Percentiles rank a stretch among this genome's conserved stretches.
These are phyloP conservation scores for Miamiensis avidus DNA, from an alignment of 169 alveolate genomes.

Conservation along the genomic window DNA sequence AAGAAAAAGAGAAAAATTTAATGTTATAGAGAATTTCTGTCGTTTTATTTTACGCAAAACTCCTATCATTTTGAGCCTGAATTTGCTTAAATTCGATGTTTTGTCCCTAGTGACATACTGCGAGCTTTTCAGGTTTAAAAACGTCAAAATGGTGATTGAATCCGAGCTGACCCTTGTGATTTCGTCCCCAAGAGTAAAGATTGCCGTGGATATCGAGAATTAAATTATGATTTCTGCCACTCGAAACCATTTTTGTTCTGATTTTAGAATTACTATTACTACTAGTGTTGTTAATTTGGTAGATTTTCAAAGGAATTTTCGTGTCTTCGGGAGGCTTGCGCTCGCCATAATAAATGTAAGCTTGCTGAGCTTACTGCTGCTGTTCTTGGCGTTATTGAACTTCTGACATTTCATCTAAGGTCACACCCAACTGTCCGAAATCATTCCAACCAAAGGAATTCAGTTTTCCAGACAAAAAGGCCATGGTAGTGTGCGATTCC, in stretches of 20 bases:
- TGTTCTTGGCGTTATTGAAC: background rate
- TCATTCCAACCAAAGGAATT: constrained; percentile 61
- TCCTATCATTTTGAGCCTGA: background rate
- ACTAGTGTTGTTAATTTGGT: no score
- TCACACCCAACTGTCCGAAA: constrained; percentile 66
- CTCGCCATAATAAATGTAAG: background rate
- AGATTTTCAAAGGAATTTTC: background rate
- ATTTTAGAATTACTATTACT: no score
- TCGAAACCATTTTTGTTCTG: background rate
- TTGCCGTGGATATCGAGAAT: background rate
- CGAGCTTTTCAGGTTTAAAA: background rate
- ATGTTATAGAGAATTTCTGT: no score
- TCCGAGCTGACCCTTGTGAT: background rate
- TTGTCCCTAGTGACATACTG: no score
- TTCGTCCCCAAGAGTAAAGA: background rate
- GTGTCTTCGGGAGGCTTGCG: background rate
- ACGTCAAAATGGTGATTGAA: background rate
- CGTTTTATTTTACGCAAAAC: background rate
- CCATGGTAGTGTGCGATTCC: background rate
- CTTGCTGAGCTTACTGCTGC: no score
- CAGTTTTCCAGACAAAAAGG: background rate
- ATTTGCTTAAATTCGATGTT: background rate
- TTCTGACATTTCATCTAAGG: background rate
- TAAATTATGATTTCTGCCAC: background rate
- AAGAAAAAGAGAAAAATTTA: no score